Evolutionary conservation across 2,329 filamentous ascomycete genomes (phyloP).

Genomic region (Aspergillus hortae): DNA sequence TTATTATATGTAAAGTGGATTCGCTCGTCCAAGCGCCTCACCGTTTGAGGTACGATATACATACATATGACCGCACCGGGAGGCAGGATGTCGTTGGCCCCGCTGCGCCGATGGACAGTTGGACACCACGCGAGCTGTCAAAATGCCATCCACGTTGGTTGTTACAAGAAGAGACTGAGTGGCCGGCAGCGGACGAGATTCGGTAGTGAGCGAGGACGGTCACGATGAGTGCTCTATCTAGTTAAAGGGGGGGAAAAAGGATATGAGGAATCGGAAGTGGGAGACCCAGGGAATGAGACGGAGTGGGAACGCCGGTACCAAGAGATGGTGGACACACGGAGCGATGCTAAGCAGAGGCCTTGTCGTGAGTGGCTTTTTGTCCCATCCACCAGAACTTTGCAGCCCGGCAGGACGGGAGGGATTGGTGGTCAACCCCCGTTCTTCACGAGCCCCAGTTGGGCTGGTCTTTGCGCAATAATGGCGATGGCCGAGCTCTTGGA

Average conservation of each 20-base stretch:
- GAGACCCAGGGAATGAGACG: constrained; percentile 1
- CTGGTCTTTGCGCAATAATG: constrained; percentile 13
- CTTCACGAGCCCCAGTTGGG: constrained; percentile 12
- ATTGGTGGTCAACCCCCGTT: constrained; percentile 11
- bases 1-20: constrained; percentile 10
- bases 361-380: constrained; percentile 8
- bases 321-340: not conserved
- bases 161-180: constrained; percentile 1
- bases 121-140: constrained; percentile 7
- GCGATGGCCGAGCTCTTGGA: constrained; percentile 7
- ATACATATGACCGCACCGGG: constrained; percentile 16
- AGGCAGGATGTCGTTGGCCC: constrained; percentile 10
- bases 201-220: not conserved
- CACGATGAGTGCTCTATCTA: not conserved
- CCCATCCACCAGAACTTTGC: constrained; percentile 2
- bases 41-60: constrained; percentile 12
- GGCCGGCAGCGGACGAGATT: not conserved
- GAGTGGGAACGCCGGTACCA: not conserved
- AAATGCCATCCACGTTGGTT: not conserved
- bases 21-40: constrained; percentile 14
- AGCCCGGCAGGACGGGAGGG: not conserved
- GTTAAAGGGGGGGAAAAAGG: not conserved
- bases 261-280: not conserved
- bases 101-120: constrained; percentile 7
- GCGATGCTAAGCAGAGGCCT: constrained; percentile 5